Evolutionary conservation across 2,329 filamentous ascomycete species (phyloP), one percentile per base, ranked within the genome.

Genomic region (Cladosporium sp.): DNA sequence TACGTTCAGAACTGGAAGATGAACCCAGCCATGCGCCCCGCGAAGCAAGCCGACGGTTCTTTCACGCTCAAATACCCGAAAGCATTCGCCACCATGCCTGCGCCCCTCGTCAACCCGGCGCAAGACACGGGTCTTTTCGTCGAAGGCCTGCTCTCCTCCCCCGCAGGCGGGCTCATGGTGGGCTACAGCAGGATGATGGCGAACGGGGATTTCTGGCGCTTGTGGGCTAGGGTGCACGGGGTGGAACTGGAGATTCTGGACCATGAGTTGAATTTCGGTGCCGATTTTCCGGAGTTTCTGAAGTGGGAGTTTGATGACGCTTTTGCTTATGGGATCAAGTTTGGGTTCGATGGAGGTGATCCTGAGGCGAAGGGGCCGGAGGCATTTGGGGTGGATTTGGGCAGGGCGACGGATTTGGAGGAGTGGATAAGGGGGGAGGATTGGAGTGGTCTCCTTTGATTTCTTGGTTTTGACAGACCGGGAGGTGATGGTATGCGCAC

Each of bases 51-150:
- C 11, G 54, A 58, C 38, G 53, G 50, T 12, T 45, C 34, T 4
- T 61, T 52, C 51, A 30, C 43, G 1, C 40, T 43, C 13, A 22
- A 13, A 7, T 17, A 44, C 17, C 32, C 42, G 12, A 50, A 52
- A 3, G 15, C 13, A 5, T 45, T 40, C 24, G 20, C 47, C 13
- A 19, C 17, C 12, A 19, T 27, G 3, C 34, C 24, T 37, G 40
- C 55, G 1, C 61, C 58, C 18, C 60, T 58, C 58, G 60, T 69
- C 17, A 53, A 62, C 32, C 54, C 63, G 12, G 47, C 47, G 2
- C 54, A 49, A 19, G 65, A 68, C 42, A 61, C 64, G 6, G 67
- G 67, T 2, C 24, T 51, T 17, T 68, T 69, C 24, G 64, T 65
- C 15, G 58, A 61, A 30, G 58, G 59, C 2, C 52, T 63, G 9